Conservation (phyloP, 1,284 basidiomycete species). For the Gomphus bonarii region DNA sequence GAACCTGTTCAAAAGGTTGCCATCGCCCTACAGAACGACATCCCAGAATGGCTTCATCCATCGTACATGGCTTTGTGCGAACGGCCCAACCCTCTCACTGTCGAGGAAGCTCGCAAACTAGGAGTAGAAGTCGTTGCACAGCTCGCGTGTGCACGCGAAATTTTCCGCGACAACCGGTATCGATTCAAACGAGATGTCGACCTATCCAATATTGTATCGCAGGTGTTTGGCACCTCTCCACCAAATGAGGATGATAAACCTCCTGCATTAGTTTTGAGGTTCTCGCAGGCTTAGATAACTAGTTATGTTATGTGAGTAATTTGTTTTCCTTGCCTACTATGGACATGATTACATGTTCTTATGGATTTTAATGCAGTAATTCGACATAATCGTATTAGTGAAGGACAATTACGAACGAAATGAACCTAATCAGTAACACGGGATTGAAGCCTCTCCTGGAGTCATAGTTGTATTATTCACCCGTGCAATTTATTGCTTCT, state of each 20-base stretch:
- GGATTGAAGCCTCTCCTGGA: not conserved
- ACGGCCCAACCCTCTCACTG: conserved; percentile 42
- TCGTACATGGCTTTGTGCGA: conserved; percentile 46
- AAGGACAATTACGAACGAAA: not conserved
- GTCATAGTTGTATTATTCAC: not conserved
- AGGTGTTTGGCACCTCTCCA: conserved; percentile 9
- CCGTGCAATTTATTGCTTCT: not conserved
- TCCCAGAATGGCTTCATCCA: conserved; percentile 41
- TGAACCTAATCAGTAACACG: not conserved
- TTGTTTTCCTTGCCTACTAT: not conserved
- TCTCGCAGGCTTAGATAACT: not conserved
- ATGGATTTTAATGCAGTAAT: not conserved
- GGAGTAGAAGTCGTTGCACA: conserved; percentile 34
- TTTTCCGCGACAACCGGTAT: conserved; percentile 8
- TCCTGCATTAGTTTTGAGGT: conserved; percentile 7
- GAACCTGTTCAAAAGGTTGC: conserved; percentile 51
- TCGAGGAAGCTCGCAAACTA: conserved; percentile 45
- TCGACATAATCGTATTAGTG: not conserved
- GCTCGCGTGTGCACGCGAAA: conserved; percentile 9
- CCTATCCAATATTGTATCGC: conserved; percentile 4
- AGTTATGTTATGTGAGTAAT: not conserved
- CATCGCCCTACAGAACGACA: conserved; percentile 39
- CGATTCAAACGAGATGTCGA: conserved; percentile 5
- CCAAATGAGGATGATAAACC: conserved; percentile 7
- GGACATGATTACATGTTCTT: not conserved